Conservation (phyloP, 495 filamentous ascomycete species). For the Penicillium daleae region DNA sequence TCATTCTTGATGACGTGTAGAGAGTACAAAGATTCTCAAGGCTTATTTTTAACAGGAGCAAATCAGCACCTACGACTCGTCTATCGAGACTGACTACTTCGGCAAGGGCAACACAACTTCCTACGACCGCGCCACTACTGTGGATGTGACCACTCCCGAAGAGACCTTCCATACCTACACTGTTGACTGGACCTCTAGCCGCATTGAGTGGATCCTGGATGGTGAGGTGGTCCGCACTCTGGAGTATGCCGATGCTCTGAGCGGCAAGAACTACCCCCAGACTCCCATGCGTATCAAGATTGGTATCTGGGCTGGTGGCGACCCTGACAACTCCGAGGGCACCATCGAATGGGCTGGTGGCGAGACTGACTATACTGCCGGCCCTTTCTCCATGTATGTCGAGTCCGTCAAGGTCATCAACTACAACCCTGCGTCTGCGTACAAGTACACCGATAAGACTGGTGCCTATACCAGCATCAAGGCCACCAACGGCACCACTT, state of each 20-base stretch:
- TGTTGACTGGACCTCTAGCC: slow-evolving; percentile 77
- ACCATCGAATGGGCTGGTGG: slow-evolving; percentile 81
- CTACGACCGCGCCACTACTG: slow-evolving; percentile 73
- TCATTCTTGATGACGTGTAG: not conserved
- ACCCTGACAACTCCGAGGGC: slow-evolving; percentile 64
- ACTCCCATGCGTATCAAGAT: slow-evolving; percentile 87
- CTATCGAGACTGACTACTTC: slow-evolving; percentile 92
- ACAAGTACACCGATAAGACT: slow-evolving; percentile 68
- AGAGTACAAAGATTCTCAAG: not conserved
- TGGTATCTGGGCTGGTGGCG: slow-evolving; percentile 87
- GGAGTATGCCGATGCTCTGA: slow-evolving; percentile 57
- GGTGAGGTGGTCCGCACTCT: slow-evolving; percentile 77
- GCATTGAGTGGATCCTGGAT: slow-evolving; percentile 81
- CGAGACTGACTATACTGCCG: slow-evolving; percentile 68
- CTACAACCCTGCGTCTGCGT: slow-evolving; percentile 53
- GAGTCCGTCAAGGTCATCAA: slow-evolving; percentile 56
- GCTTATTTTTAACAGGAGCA: slow-evolving; percentile 37
- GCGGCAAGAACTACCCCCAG: slow-evolving; percentile 81
- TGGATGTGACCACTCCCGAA: slow-evolving; percentile 65
- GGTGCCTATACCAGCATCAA: slow-evolving; percentile 78
- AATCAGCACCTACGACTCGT: slow-evolving; percentile 62
- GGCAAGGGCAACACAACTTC: slow-evolving; percentile 81
- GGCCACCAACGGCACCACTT: slow-evolving; percentile 27
- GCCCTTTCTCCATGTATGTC: slow-evolving; percentile 80
- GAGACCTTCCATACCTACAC: slow-evolving; percentile 78